A percentile compares a stretch with the other conserved stretches of the same genome.
These are phyloP conservation scores for Colletotrichum lupini DNA, from an alignment of 2,329 filamentous ascomycete species.

Conservation along the genomic window DNA sequence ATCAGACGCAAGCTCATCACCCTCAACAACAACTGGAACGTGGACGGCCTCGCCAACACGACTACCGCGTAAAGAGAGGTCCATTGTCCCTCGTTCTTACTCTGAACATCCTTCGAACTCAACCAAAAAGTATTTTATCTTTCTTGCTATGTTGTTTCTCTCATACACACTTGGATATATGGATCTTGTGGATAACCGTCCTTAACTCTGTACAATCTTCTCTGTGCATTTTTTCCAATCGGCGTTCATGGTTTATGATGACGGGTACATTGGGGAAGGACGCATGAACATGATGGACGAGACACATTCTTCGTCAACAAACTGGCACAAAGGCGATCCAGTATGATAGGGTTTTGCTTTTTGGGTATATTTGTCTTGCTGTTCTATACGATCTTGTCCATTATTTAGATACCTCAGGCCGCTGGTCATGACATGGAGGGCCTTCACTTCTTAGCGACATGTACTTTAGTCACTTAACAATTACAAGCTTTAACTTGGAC, in stretches of 20 bases:
- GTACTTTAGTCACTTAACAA: constrained; percentile 12
- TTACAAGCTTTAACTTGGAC: constrained; percentile 13
- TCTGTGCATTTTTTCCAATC: background rate
- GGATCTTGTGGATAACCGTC: constrained; percentile 2
- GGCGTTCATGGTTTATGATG: constrained; percentile 22
- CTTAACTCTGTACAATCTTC: constrained; percentile 14
- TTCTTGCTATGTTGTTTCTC: constrained; percentile 25
- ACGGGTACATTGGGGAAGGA: background rate
- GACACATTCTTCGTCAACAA: background rate
- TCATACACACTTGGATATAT: constrained; percentile 14
- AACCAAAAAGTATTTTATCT: constrained; percentile 17
- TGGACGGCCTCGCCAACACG: constrained; percentile 39
- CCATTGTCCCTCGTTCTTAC: background rate
- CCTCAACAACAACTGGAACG: constrained; percentile 53
- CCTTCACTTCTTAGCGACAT: constrained; percentile 20
- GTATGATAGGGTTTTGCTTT: background rate
- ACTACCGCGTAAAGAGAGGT: constrained; percentile 8
- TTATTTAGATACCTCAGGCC: constrained; percentile 29
- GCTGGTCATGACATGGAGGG: constrained; percentile 16
- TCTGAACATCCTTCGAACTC: constrained; percentile 1
- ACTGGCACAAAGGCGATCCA: too few species aligned
- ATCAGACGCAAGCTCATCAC: constrained; percentile 54
- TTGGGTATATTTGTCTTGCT: background rate
- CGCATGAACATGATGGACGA: background rate
- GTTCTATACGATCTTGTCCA: background rate